A percentile compares a stretch with the other conserved stretches of the same genome.
These are phyloP conservation scores for Colletotrichum sp. DNA, from an alignment of 2,329 filamentous ascomycete species.

Conservation along the genomic window DNA sequence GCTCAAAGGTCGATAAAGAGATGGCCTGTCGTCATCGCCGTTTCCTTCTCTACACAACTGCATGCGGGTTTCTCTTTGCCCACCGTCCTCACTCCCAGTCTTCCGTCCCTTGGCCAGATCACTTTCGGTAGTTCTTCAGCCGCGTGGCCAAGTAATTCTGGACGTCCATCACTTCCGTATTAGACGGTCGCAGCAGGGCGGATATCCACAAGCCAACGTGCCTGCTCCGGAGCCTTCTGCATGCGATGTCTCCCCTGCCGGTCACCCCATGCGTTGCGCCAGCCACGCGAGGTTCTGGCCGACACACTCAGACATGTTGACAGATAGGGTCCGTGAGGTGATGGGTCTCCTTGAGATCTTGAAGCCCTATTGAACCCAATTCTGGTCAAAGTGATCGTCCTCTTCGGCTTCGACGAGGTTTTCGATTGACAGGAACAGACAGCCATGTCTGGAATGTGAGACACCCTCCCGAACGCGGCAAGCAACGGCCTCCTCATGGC, in stretches of 20 bases:
- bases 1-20: conserved; percentile 13
- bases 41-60: neutral
- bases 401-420: neutral
- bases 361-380: neutral
- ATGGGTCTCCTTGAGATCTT: neutral
- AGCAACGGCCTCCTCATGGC: conserved; percentile 6
- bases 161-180: neutral
- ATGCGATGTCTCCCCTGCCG: neutral
- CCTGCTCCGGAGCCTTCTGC: neutral
- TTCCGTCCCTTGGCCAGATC: conserved; percentile 3
- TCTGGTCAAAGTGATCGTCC: neutral
- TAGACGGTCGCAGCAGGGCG: neutral
- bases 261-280: neutral
- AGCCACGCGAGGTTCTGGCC: conserved; percentile 8
- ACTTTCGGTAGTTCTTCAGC: neutral
- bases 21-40: neutral
- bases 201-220: neutral
- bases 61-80: neutral
- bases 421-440: neutral
- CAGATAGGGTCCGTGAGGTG: neutral
- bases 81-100: neutral
- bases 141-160: neutral
- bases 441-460: neutral
- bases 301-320: neutral
- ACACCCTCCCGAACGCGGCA: neutral